Evolutionary conservation across 2,329 filamentous ascomycete genomes (phyloP), one percentile per base, ranked within the genome.

Genomic region (Neofusicoccum sp.): DNA sequence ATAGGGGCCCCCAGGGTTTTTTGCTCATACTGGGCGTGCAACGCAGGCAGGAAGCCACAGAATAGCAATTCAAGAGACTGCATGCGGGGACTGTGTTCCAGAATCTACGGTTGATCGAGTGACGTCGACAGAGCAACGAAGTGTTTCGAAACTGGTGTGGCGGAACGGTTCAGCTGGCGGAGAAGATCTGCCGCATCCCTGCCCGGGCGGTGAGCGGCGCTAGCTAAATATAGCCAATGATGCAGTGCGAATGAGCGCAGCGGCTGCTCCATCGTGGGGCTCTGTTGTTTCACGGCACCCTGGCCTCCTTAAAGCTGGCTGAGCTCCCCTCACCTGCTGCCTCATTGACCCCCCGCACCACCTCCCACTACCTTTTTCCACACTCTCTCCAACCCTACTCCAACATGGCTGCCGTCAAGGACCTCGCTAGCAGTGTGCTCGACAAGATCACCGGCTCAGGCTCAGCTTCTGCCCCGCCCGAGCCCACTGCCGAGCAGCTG

Each of bases 401-500:
- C 58, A 54, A 38, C 11, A 60, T 60, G 57, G 57, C 57, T 31
- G 47, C 47, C 58, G 49, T 57, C 51, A 61, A 61, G 34, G 59
- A 48, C 20, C 40, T 60, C 4, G 59, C 59, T 6, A 33, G 26
- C 20, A 53, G 28, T 24, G 34, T 53, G 16, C 48, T 53, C 30
- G 48, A 48, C 31, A 61, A 61, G 33, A 53, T 61, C 38, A 48
- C 74, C 66, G 73, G 79, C 62, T 72, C 72, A 31, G 66, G 63
- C 63, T 68, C 70, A 51, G 70, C 63, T 63, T 65, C 64, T 44
- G 48, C 47, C 53, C 70, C 76, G 45, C 71, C 76, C 44, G 80
- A 84, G 67, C 87, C 90, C 62, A 83, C 84, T 38, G 75, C 84
- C 61, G 84, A 90, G 65, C 84, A 90, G 71, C 78, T 92, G 69